A percentile compares a stretch with the other conserved stretches of the same genome.
These are phyloP conservation scores for Metarhizium sp. DNA, from an alignment of 2,329 filamentous ascomycete genomes.

Conservation along the genomic window DNA sequence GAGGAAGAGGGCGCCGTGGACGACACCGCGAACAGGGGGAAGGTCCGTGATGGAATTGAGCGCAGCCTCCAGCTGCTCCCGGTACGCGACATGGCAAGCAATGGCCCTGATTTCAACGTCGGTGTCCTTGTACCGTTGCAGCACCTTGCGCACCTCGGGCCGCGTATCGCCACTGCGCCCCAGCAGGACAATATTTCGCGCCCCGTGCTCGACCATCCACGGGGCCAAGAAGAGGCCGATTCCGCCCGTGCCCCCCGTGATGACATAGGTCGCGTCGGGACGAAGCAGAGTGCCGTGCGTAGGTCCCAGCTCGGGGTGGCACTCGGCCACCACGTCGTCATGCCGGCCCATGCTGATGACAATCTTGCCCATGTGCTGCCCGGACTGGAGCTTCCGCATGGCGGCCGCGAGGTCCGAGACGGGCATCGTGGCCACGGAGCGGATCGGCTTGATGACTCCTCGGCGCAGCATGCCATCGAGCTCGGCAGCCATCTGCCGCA, in stretches of 20 bases:
- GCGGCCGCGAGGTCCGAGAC: conserved; percentile 24
- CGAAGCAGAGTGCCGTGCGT: background rate
- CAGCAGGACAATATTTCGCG: conserved; percentile 1
- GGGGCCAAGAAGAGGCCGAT: conserved; percentile 3
- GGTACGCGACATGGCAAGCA: conserved; percentile 33
- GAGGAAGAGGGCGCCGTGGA: conserved; percentile 28
- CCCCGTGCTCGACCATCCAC: conserved; percentile 5
- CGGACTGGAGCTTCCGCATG: conserved; percentile 29
- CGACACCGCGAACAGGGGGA: conserved; percentile 16
- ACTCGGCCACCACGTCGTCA: conserved; percentile 6
- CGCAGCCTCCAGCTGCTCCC: conserved; percentile 1
- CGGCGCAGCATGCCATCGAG: conserved; percentile 6
- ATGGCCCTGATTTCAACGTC: conserved; percentile 19
- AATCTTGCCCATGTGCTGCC: conserved; percentile 32
- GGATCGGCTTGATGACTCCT: conserved; percentile 2
- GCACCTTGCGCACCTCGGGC: conserved; percentile 2
- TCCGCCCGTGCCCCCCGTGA: conserved; percentile 5
- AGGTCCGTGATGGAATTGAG: conserved; percentile 6
- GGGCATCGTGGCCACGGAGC: conserved; percentile 8
- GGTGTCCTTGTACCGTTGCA: conserved; percentile 2
- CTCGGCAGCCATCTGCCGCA: conserved; percentile 6
- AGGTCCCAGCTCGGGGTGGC: background rate
- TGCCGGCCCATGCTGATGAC: conserved; percentile 18
- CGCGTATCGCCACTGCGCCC: conserved; percentile 4
- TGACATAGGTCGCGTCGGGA: conserved; percentile 4